These are phyloP conservation scores for Tetraselmis chui DNA, from an alignment of 139 green algal genomes.

Conservation along the genomic window DNA sequence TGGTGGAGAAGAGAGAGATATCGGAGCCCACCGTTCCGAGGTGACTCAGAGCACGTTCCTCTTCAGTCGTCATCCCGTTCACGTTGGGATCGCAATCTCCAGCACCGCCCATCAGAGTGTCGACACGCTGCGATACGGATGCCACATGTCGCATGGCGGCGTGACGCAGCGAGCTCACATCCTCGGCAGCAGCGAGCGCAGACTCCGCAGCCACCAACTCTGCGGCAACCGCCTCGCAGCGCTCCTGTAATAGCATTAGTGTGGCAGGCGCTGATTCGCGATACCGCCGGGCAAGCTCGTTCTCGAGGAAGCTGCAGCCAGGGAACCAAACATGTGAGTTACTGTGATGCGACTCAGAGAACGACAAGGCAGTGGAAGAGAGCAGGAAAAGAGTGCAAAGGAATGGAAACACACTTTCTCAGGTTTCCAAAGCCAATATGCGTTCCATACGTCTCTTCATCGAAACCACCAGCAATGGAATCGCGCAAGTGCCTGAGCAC, in stretches of 20 bases:
- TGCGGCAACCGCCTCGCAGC: conserved; percentile 49
- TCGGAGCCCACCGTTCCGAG: too few relatives aligned
- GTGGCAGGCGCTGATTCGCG: conserved; percentile 75
- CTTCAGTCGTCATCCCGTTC: conserved; percentile 62
- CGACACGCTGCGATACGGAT: not conserved
- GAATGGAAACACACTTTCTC: conserved; percentile 51
- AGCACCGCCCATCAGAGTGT: not conserved
- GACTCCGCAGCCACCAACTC: conserved; percentile 60
- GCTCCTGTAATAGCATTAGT: conserved; percentile 76
- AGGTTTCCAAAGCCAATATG: conserved; percentile 78
- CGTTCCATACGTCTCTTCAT: conserved; percentile 72
- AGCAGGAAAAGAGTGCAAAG: too few relatives aligned
- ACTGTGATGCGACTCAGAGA: too few relatives aligned
- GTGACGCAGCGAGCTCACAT: conserved; percentile 62
- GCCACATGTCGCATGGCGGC: conserved; percentile 30
- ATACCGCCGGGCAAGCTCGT: conserved; percentile 76
- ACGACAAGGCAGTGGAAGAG: too few relatives aligned
- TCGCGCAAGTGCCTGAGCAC: conserved; percentile 54
- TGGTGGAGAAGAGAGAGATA: too few relatives aligned
- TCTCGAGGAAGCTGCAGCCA: conserved; percentile 64
- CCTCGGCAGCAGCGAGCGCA: conserved; percentile 52
- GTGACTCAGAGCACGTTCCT: conserved; percentile 45
- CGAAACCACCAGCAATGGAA: conserved; percentile 67
- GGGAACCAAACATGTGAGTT: not conserved
- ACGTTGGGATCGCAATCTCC: not conserved